Percentiles rank a stretch among this genome's conserved stretches.
Evolutionary conservation across 2,329 filamentous ascomycete genomes (phyloP).

Genomic region (Aspergillus latus): DNA sequence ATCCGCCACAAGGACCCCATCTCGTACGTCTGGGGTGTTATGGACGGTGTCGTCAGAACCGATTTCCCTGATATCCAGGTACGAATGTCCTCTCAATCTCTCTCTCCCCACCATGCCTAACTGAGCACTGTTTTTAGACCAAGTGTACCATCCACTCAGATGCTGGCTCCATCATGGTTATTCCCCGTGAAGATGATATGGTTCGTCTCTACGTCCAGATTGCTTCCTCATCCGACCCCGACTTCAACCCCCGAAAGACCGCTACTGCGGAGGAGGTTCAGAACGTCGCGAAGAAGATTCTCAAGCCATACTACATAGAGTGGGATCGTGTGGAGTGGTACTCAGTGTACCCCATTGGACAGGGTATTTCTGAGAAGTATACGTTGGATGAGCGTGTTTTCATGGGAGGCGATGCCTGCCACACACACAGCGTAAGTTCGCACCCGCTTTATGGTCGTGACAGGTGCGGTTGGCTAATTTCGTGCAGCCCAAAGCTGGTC

Average conservation of each 20-base stretch:
- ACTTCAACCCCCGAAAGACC: slow-evolving; percentile 62
- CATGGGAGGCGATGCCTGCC: slow-evolving; percentile 65
- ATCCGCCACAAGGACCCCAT: slow-evolving; percentile 64
- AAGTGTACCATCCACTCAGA: slow-evolving; percentile 69
- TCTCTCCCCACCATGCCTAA: background rate
- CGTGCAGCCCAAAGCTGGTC: slow-evolving; percentile 59
- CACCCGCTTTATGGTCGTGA: too few relatives aligned
- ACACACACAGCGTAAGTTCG: slow-evolving; percentile 55
- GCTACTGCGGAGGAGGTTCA: slow-evolving; percentile 61
- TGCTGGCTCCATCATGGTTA: slow-evolving; percentile 64
- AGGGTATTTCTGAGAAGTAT: slow-evolving; percentile 65
- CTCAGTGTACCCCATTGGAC: slow-evolving; percentile 65
- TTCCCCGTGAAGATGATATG: slow-evolving; percentile 53
- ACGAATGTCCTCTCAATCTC: slow-evolving; percentile 16
- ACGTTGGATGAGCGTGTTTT: slow-evolving; percentile 65
- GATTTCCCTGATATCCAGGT: slow-evolving; percentile 64
- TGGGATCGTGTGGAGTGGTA: slow-evolving; percentile 68
- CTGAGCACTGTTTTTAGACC: slow-evolving; percentile 45
- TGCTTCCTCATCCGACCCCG: slow-evolving; percentile 60
- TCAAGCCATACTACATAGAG: slow-evolving; percentile 60
- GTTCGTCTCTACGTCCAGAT: slow-evolving; percentile 57
- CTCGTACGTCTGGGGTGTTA: slow-evolving; percentile 65
- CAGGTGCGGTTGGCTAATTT: slow-evolving; percentile 11
- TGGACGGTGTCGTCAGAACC: slow-evolving; percentile 64
- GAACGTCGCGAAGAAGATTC: slow-evolving; percentile 56